Base-by-base conservation (phyloP, 345 rosid genomes). In the Excoecaria agallocha region DNA sequence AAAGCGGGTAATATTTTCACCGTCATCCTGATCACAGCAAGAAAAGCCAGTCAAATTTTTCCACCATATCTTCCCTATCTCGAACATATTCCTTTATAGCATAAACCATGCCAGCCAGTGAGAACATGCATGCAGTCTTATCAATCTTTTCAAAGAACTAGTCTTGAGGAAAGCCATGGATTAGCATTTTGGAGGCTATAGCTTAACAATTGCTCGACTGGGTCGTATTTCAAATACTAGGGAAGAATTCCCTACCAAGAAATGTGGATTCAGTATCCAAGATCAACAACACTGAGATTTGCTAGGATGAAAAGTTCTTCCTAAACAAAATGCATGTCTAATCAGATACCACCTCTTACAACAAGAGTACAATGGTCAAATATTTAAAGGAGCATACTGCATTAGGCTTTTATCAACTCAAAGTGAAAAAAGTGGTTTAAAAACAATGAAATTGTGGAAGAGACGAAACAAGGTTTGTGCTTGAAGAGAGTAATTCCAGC, bases 1-100 rank as follows among this genome's bases (percentile, higher is more conserved):
- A 79, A 88, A 95, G 71, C 98, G 98, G 62, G 97, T 95, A 74
- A 95, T 70, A 77, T 90, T 91, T 62, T 88, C 86, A 5, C 75
- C 86, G 62, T 89, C 85, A 74, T 95, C 99, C 99, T 95, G 86
- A 70, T 72, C 54, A 78, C 20, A 30, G 60, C 37, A 65, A 61
- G 68, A 39, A 66, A 60, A 43, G 48, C 13, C 41, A 45, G 61
- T 35, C n/a, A 68, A 38, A 64, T 17, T 12, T 45, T 66, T 46
- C 16, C 37, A 35, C 30, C 50, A 45, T 11, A 66, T 45, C 24
- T 66, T 45, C 35, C 2, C 64, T 24, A 58, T 24, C 35, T 24
- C 35, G 20, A 11, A 57, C 61, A 57, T 57, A 57, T 20, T 30
- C 30, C 30, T 30, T 30, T 30, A 30, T 30, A 30, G 30, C 30